Base-by-base conservation (phyloP, 2,329 filamentous ascomycete species). In the Colletotrichum orbiculare region DNA sequence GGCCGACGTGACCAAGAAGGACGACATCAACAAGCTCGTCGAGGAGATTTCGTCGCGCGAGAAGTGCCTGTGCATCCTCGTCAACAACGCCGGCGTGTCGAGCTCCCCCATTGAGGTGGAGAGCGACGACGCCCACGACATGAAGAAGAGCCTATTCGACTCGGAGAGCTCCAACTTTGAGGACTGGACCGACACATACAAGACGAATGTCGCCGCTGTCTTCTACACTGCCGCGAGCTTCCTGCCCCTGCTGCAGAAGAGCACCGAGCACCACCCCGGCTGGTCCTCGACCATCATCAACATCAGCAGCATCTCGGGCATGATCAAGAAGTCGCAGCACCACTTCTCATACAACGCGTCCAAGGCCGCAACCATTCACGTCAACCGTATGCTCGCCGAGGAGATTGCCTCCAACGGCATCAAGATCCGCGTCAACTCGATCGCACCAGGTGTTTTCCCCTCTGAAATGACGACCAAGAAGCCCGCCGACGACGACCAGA, bases 151-250 rank as follows among this genome's bases (percentile, higher is more conserved):
- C 74, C 81, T 92, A 35, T 96, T 94, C 79, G 86, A 94, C 54
- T 82, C 85, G 46, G 83, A 89, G 60, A 71, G 75, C 1, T 74
- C 78, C 3, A 86, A 79, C 0, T 82, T 91, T 61, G 87, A 92
- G 39, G 87, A 90, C 70, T 96, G 92, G 93, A 84, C 83, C n/a
- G 77, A 85, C 45, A 87, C 87, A 0, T 94, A 91, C 80, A 86
- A 87, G 64, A 92, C 91, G 17, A 94, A 96, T 69, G 91, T 94
- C 10, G 87, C 92, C 38, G 86, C 85, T 65, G 82, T 88, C 60
- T 91, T 87, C 79, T 91, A 89, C 69, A 82, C 86, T 54, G 89
- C 88, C 0, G 83, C 89, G 54, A 84, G 87, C 0, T 83, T 91
- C 48, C 84, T 88, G 1, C 87, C 89, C 0, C 79, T 91, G 4